Conservation (phyloP, 345 rosid genomes). For the Eucalyptus rudis region DNA sequence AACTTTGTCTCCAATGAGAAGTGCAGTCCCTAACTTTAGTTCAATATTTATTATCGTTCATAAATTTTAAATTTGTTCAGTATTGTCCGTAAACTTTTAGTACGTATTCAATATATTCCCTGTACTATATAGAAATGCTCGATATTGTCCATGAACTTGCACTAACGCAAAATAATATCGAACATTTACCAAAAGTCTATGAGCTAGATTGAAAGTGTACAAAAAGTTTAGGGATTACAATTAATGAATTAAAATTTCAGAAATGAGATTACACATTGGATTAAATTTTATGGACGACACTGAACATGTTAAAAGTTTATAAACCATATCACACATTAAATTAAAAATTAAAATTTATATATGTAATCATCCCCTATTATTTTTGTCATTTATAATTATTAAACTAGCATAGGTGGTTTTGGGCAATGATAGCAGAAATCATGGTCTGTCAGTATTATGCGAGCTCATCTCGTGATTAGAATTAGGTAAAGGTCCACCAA, state of each 20-base stretch:
- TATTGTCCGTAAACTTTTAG: rapidly evolving
- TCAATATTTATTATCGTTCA: too few relatives aligned
- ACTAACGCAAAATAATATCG: too few relatives aligned
- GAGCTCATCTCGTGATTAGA: neutral
- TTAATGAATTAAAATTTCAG: too few relatives aligned
- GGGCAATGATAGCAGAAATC: neutral
- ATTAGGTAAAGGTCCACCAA: neutral
- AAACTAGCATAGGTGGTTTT: neutral
- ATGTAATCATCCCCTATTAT: neutral
- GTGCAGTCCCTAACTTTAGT: rapidly evolving
- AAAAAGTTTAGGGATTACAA: too few relatives aligned
- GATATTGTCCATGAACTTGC: neutral
- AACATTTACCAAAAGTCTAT: rapidly evolving
- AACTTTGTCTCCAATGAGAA: too few relatives aligned
- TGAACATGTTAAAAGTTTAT: too few relatives aligned
- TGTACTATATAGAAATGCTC: rapidly evolving
- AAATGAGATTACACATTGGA: rapidly evolving
- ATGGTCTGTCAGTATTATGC: neutral
- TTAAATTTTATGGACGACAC: too few relatives aligned
- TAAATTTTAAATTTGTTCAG: rapidly evolving
- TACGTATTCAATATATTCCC: rapidly evolving
- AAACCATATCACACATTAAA: rapidly evolving
- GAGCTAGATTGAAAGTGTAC: rapidly evolving
- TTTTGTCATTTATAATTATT: neutral
- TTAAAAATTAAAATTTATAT: too few relatives aligned